Percentiles rank a stretch among this genome's conserved stretches.
Evolutionary conservation across 2,329 filamentous ascomycete genomes (phyloP).

Genomic region (Diaporthe vexans): DNA sequence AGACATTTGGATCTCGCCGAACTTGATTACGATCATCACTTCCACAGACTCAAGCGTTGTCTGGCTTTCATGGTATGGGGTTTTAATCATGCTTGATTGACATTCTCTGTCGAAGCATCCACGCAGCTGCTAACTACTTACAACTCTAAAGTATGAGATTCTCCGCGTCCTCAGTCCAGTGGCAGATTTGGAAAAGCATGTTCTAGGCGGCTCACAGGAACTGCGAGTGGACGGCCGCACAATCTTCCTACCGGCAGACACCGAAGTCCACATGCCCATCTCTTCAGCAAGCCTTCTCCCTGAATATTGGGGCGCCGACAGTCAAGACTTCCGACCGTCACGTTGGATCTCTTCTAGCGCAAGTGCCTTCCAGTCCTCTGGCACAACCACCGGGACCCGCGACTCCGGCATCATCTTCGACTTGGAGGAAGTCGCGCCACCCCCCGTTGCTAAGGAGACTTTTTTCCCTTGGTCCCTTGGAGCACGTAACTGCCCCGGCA

Average conservation of each 20-base stretch:
- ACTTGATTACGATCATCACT: constrained; percentile 31
- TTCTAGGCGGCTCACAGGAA: neutral
- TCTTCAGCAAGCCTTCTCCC: constrained; percentile 17
- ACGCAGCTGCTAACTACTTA: neutral
- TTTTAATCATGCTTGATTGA: neutral
- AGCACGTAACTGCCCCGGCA: constrained; percentile 26
- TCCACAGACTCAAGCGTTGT: constrained; percentile 34
- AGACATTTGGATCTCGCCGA: neutral
- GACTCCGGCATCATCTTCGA: neutral
- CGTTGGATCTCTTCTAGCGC: constrained; percentile 22
- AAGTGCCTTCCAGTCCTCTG: too few relatives aligned
- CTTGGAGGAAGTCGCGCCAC: neutral
- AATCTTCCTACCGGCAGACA: constrained; percentile 7
- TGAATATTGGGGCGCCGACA: constrained; percentile 27
- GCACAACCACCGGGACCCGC: neutral
- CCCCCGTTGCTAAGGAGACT: constrained; percentile 10
- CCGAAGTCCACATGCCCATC: constrained; percentile 18
- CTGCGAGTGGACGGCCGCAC: constrained; percentile 7
- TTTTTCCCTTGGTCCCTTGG: constrained; percentile 27
- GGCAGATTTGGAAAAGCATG: constrained; percentile 11
- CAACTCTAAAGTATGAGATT: constrained; percentile 37
- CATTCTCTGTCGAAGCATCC: too few relatives aligned
- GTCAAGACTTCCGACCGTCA: constrained; percentile 16
- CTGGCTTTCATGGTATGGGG: constrained; percentile 35
- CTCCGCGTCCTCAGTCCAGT: constrained; percentile 33